Conservation (phyloP, 2,329 filamentous ascomycete genomes). For the Sphaerostilbella broomeana region DNA sequence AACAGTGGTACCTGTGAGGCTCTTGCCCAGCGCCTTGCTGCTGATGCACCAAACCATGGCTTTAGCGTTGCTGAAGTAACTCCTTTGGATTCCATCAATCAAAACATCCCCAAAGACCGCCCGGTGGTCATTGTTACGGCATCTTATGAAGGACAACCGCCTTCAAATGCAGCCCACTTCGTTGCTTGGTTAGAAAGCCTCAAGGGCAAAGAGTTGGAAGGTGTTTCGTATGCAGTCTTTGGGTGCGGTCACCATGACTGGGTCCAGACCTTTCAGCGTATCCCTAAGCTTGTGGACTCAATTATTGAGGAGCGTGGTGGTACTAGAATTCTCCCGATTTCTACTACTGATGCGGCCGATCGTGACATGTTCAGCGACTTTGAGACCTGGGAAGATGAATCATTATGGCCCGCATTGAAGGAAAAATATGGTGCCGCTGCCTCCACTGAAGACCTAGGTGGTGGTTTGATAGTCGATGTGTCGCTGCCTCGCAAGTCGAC, state of each 20-base stretch:
- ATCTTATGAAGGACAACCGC: slow-evolving; percentile 67
- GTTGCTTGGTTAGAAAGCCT: slow-evolving; percentile 57
- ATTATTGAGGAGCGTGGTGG: slow-evolving; percentile 36
- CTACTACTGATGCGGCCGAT: slow-evolving; percentile 52
- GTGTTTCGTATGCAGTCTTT: slow-evolving; percentile 61
- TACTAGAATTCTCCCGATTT: slow-evolving; percentile 37
- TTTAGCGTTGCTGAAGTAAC: slow-evolving; percentile 49
- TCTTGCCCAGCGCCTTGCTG: slow-evolving; percentile 56
- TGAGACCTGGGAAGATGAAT: slow-evolving; percentile 59
- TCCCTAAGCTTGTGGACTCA: slow-evolving; percentile 57
- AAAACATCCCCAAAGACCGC: slow-evolving; percentile 51
- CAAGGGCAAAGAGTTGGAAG: slow-evolving; percentile 44
- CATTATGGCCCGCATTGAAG: slow-evolving; percentile 44
- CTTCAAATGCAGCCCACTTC: slow-evolving; percentile 65
- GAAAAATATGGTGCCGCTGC: slow-evolving; percentile 35
- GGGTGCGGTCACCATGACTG: slow-evolving; percentile 57
- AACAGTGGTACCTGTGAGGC: slow-evolving; percentile 71
- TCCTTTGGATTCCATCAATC: slow-evolving; percentile 55
- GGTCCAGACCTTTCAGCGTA: slow-evolving; percentile 57
- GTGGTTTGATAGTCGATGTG: slow-evolving; percentile 39
- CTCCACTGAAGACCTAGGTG: slow-evolving; percentile 5
- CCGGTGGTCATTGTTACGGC: slow-evolving; percentile 63
- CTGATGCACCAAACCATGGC: slow-evolving; percentile 52
- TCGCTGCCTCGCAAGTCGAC: slow-evolving; percentile 48
- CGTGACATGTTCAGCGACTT: slow-evolving; percentile 63